Conservation (phyloP, 306 rosid genomes). For the Vigna reflexopilosa region DNA sequence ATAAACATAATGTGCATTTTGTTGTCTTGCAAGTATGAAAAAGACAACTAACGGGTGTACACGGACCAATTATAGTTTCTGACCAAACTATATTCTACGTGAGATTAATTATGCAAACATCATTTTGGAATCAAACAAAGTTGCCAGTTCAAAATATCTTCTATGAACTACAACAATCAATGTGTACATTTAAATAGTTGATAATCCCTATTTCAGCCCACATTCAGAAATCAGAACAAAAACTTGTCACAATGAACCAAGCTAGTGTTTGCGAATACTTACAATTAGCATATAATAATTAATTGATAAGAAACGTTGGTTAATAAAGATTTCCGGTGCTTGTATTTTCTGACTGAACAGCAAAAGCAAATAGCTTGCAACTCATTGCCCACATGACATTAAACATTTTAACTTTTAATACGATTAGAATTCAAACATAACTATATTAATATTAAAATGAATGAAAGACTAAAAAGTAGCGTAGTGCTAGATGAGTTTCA, state of each 20-base stretch:
- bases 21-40: constrained; percentile 17
- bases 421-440: constrained; percentile 25
- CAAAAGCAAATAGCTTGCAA: neutral
- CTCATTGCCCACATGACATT: neutral
- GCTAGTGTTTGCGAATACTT: neutral
- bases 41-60: constrained; percentile 2
- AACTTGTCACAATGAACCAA: neutral
- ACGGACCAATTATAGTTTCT: constrained; percentile 1
- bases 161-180: constrained; percentile 17
- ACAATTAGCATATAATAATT: neutral
- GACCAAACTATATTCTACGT: constrained; percentile 17
- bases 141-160: constrained; percentile 1
- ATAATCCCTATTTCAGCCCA: constrained; percentile 12
- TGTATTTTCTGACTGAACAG: neutral
- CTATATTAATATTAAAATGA: neutral
- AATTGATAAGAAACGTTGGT: neutral
- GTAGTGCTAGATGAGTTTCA: constrained; percentile 13
- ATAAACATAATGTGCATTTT: constrained; percentile 21
- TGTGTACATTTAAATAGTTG: constrained; percentile 22
- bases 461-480: constrained; percentile 18
- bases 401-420: constrained; percentile 20
- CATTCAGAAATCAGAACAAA: neutral
- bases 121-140: constrained; percentile 20
- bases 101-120: constrained; percentile 15
- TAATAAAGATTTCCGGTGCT: neutral